Conservation (phyloP, 176 grass and related monocot species). For the Zoysia japonica region DNA sequence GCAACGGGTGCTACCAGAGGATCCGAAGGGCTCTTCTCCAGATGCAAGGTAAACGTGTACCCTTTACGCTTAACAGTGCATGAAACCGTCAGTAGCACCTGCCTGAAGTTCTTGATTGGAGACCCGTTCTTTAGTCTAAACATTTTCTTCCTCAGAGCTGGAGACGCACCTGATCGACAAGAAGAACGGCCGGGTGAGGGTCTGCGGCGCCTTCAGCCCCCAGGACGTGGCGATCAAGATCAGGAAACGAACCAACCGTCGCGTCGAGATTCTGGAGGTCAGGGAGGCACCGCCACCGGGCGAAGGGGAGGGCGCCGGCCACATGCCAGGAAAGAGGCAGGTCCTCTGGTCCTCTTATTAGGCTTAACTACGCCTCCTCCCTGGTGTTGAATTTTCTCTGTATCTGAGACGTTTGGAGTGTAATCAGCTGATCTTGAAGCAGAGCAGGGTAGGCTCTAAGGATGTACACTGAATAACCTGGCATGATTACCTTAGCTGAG, state of each 20-base stretch:
- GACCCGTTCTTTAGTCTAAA: background rate
- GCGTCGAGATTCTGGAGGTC: conserved; percentile 87
- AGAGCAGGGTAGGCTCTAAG: background rate
- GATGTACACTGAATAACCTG: background rate
- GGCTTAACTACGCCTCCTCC: background rate
- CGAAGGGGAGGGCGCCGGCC: conserved; percentile 16
- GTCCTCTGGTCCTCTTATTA: background rate
- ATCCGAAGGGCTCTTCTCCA: conserved; percentile 77
- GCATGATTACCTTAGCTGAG: conserved; percentile 3
- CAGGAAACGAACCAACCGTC: conserved; percentile 77
- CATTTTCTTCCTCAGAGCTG: conserved; percentile 49
- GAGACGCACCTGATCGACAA: conserved; percentile 74
- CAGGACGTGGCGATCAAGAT: conserved; percentile 91
- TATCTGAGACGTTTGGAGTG: background rate
- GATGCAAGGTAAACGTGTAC: conserved; percentile 60
- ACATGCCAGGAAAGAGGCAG: background rate
- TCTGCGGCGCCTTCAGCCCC: conserved; percentile 63
- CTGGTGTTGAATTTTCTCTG: background rate
- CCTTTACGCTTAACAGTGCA: background rate
- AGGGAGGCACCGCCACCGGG: conserved; percentile 45
- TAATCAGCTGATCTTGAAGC: background rate
- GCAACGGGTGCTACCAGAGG: conserved; percentile 88
- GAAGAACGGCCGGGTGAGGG: conserved; percentile 71
- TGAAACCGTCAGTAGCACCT: background rate
- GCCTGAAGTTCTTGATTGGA: background rate